Conservation (phyloP, 106 monocot genomes). For the Dioscorea zingiberensis region DNA sequence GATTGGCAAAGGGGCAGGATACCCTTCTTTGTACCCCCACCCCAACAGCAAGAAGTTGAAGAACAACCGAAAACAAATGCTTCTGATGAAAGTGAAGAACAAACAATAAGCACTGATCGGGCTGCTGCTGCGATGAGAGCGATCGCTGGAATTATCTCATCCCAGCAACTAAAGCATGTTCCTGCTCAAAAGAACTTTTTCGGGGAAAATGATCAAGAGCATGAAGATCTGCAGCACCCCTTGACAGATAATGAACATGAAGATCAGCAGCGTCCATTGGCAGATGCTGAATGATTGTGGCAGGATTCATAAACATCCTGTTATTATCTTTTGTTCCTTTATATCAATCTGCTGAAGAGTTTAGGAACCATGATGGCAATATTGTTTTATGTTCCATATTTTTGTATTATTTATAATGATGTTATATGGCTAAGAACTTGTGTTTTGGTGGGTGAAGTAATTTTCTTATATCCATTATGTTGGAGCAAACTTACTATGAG, state of each 20-base stretch:
- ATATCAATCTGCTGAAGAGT: no score
- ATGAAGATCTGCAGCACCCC: background rate
- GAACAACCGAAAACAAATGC: slow-evolving; percentile 5
- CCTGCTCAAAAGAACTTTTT: slow-evolving; percentile 38
- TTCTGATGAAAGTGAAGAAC: slow-evolving; percentile 13
- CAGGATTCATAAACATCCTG: no score
- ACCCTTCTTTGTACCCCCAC: slow-evolving; percentile 71
- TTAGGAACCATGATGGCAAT: no score
- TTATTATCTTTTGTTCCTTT: no score
- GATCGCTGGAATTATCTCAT: slow-evolving; percentile 44
- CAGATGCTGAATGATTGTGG: background rate
- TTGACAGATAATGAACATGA: background rate
- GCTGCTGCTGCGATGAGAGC: slow-evolving; percentile 42
- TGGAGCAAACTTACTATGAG: no score
- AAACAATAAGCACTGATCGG: slow-evolving; percentile 18
- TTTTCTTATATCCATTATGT: no score
- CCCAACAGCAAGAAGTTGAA: slow-evolving; percentile 16
- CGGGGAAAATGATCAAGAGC: slow-evolving; percentile 5
- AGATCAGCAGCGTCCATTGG: background rate
- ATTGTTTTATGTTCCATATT: no score
- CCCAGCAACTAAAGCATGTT: slow-evolving; percentile 45
- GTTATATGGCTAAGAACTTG: no score
- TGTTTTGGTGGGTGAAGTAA: no score
- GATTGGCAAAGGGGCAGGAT: slow-evolving; percentile 84
- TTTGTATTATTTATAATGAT: no score